Evolutionary conservation across 1,284 basidiomycete species (phyloP).

Genomic region (Apiotrichum montevideense): DNA sequence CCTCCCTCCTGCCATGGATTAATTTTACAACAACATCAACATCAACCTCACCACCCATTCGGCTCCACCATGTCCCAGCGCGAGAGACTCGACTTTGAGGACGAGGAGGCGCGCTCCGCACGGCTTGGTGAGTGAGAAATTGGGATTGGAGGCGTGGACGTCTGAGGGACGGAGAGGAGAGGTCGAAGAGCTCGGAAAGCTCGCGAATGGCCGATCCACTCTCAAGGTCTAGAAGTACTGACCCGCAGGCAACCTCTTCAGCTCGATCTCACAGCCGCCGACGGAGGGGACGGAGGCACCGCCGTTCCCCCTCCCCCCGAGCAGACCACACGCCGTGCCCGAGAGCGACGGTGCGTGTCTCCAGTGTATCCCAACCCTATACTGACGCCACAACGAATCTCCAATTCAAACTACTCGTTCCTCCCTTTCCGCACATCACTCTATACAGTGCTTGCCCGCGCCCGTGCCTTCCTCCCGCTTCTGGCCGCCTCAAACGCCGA

Average conservation of each 20-base stretch:
- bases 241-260: constrained; percentile 15
- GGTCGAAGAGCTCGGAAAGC: background rate
- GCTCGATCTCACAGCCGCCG: background rate
- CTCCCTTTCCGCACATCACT: too few relatives aligned
- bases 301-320: background rate
- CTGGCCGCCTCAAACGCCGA: constrained; percentile 30
- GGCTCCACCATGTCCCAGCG: background rate
- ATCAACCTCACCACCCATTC: background rate
- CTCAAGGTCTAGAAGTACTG: background rate
- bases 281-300: background rate
- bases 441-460: constrained; percentile 28
- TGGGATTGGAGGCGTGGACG: background rate
- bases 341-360: constrained; percentile 15
- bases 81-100: constrained; percentile 15
- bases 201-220: background rate
- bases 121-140: constrained; percentile 6
- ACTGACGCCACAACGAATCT: background rate
- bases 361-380: too few relatives aligned
- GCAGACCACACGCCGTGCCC: constrained; percentile 9
- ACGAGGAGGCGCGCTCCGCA: constrained; percentile 5
- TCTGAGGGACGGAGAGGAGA: too few relatives aligned
- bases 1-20: too few relatives aligned
- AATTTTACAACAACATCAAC: too few relatives aligned
- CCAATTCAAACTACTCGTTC: too few relatives aligned
- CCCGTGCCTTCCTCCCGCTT: constrained; percentile 35